These are phyloP conservation scores for Ustilago curta DNA, from an alignment of 1,284 basidiomycete genomes.

Conservation along the genomic window DNA sequence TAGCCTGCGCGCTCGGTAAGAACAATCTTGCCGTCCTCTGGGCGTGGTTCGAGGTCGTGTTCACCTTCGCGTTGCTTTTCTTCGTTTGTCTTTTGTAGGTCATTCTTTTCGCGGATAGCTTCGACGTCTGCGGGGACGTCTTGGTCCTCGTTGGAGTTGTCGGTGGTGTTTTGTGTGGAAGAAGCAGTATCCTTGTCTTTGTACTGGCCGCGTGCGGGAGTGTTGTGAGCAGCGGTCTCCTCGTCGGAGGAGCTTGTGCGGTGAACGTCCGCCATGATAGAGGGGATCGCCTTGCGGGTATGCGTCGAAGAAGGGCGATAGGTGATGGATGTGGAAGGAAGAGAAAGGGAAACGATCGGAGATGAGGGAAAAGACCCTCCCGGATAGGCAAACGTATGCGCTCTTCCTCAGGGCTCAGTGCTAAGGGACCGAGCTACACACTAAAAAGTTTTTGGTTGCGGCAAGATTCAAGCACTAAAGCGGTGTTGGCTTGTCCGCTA, in stretches of 20 bases:
- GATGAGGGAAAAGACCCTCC: not conserved
- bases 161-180: conserved; percentile 12
- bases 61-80: conserved; percentile 51
- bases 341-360: not conserved
- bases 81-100: conserved; percentile 44
- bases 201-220: conserved; percentile 3
- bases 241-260: conserved; percentile 36
- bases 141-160: conserved; percentile 9
- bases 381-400: not conserved
- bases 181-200: conserved; percentile 16
- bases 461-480: not conserved
- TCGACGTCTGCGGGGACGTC: conserved; percentile 27
- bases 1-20: conserved; percentile 67
- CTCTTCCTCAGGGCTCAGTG: not conserved
- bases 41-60: conserved; percentile 41
- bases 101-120: conserved; percentile 44
- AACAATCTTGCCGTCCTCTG: conserved; percentile 66
- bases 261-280: conserved; percentile 24
- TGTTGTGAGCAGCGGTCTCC: conserved; percentile 23
- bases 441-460: not conserved
- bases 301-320: not conserved
- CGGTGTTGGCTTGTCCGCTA: too few species aligned
- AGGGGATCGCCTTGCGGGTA: not conserved
- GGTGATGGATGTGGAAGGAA: conserved; percentile 1
- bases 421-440: conserved; percentile 4